Evolutionary conservation across 1,284 basidiomycete genomes (phyloP), one percentile per base, ranked within the genome.

Genomic region (Gomphus sp.): DNA sequence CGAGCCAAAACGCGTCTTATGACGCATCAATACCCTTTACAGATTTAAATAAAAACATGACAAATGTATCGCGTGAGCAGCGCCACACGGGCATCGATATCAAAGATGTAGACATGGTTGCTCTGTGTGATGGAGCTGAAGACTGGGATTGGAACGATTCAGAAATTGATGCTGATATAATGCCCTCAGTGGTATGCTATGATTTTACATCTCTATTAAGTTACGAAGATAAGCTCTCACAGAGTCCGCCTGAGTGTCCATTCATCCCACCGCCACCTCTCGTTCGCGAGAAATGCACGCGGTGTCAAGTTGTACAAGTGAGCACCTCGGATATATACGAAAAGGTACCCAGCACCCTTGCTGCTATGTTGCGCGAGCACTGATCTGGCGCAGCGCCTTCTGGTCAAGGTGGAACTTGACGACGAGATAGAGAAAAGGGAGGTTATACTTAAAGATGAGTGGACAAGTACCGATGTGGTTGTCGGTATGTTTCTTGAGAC

Each of bases 391-490:
- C 49, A 82, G 80, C 63, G 74, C 65, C 65, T 85, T 59, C 66
- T 66, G 18, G 75, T 81, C 10, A 68, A 71, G 63, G 64, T 77
- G 1, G 74, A 80, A 16, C 36, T 37, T n/a, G 48, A 28, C 10
- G 34, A 39, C 66, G 71, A n/a, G 66, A 66, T 2, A 64, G 71
- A 28, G 74, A 79, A 50, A 61, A 72, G 79, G 31, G 68, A 67
- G n/a, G 78, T 89, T 11, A 71, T 79, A 52, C 73, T 91, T 3
- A 73, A 72, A 43, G 84, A 89, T 61, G 85, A 89, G 62, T 91
- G 89, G 89, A 72, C 74, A 9, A 68, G 75, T 18, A 78, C 80
- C 2, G 79, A 84, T 58, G 70, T 88, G 53, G 74, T 74, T 8
- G 58, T 73, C 62, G 85, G 86, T 85, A 68, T 33, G 76, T 68